phyloP scores from a whole-genome alignment of 768 basidiomycete species.

The Amanita subjunquillea region DNA sequence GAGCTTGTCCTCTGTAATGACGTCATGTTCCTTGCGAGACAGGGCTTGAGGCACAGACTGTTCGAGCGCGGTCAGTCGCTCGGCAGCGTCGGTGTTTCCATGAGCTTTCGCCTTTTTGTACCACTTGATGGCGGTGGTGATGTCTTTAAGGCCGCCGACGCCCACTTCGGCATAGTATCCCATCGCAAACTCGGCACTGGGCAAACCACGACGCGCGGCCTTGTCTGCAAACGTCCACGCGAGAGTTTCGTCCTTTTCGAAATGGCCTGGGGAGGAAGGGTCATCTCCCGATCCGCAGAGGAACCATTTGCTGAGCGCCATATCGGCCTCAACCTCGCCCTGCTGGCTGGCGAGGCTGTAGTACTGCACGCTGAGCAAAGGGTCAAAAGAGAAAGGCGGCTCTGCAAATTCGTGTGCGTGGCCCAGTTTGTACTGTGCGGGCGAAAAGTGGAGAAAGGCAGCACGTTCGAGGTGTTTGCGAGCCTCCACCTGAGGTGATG shows the following conservation, averaged over 20 bases:
- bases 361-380: constrained; percentile 84
- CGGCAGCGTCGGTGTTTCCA: constrained; percentile 72
- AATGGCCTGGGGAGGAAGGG: constrained; percentile 31
- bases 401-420: constrained; percentile 88
- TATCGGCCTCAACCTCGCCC: constrained; percentile 88
- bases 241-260: constrained; percentile 81
- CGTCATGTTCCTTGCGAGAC: constrained; percentile 73
- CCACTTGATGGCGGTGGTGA: constrained; percentile 65
- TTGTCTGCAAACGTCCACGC: constrained; percentile 90
- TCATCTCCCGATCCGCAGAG: constrained; percentile 60
- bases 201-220: constrained; percentile 61
- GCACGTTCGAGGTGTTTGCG: constrained; percentile 73
- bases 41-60: constrained; percentile 53
- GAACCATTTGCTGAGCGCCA: constrained; percentile 98
- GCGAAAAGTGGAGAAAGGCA: constrained; percentile 75
- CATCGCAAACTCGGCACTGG: constrained; percentile 89
- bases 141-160: constrained; percentile 60
- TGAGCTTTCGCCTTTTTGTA: constrained; percentile 74
- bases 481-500: constrained; percentile 47
- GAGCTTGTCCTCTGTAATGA: constrained; percentile 67
- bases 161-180: constrained; percentile 94
- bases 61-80: constrained; percentile 61
- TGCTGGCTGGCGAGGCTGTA: constrained; percentile 77
- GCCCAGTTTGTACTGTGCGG: constrained; percentile 89
- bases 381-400: constrained; percentile 78